A percentile compares a stretch with the other conserved stretches of the same genome.
These are phyloP conservation scores for Piper longum DNA, from an alignment of 164 flowering plant species.

Conservation along the genomic window DNA sequence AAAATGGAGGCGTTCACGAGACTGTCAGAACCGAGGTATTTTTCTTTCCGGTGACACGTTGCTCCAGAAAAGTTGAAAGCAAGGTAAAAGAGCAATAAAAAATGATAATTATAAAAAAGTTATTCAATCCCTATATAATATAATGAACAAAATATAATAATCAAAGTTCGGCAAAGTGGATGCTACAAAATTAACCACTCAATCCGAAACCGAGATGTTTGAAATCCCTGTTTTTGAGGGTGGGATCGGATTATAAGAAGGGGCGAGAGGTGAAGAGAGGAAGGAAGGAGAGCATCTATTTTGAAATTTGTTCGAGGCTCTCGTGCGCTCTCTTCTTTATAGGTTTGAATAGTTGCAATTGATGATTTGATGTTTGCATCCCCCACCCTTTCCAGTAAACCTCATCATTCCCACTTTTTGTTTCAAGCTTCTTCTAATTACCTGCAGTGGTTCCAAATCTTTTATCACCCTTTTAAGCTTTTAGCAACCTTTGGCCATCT, in stretches of 20 bases:
- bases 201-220: too few species aligned
- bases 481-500: too few species aligned
- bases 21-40: constrained; percentile 40
- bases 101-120: too few species aligned
- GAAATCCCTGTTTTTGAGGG: neutral
- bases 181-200: neutral
- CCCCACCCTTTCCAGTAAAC: neutral
- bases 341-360: too few species aligned
- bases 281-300: neutral
- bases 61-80: constrained; percentile 32
- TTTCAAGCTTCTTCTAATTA: too few species aligned
- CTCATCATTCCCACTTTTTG: neutral
- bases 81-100: constrained; percentile 9
- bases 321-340: too few species aligned
- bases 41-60: constrained; percentile 25
- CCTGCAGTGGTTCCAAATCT: neutral
- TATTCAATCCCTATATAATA: too few species aligned
- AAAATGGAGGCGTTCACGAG: constrained; percentile 27
- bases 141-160: too few species aligned
- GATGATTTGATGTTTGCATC: neutral
- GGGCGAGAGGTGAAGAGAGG: neutral
- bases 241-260: neutral
- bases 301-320: too few species aligned
- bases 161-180: neutral
- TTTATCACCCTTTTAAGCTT: too few species aligned